Evolutionary conservation across 257 asterid genomes (phyloP), one percentile per base, ranked within the genome.

Genomic region (Solanum chiquidenum): DNA sequence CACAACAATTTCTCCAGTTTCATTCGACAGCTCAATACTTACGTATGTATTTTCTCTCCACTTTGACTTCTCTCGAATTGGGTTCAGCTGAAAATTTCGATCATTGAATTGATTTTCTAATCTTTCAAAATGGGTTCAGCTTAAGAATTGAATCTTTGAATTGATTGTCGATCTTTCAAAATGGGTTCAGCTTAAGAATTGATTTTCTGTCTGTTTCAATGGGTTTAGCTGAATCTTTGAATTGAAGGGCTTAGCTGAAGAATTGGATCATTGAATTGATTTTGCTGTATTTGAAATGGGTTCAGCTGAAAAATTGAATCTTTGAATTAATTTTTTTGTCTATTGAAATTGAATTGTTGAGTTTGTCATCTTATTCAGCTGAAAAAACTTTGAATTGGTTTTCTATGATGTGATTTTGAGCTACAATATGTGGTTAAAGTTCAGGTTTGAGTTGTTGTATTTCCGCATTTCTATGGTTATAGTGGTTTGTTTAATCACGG

Each of bases 1-100:
- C 99, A 95, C 95, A 96, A 92, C 88, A 96, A 95, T 90, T 96
- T 96, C 92, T 93, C 99, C 82, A 96, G 99, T 90, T 96, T 96
- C 92, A 95, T 96, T 49, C 98, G 99, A 79, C 99, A 96, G 95
- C 99, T 96, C 89, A 96, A 96, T 88, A 95, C 99, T 86, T 96
- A 96, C 68, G 99, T 96, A 94, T 75, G 94, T 37, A 40, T 16
- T 52, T 18, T 52, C 62, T 52, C 4, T 52, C 9, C 60, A 62
- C 6, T 25, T 82, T 85, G 46, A 44, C 82, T 73, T 74, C 13
- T 74, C 29, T 68, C 34, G 18, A 66, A 66, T 9, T 64, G 82
- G 46, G 31, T 34, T 73, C 25, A 8, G 60, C n/a, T 76, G 35
- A 12, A 68, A 12, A 25, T 2, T 85, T 23, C 14, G 64, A 68